Conservation (phyloP, 768 basidiomycete species). For the Leccinum obscurum region DNA sequence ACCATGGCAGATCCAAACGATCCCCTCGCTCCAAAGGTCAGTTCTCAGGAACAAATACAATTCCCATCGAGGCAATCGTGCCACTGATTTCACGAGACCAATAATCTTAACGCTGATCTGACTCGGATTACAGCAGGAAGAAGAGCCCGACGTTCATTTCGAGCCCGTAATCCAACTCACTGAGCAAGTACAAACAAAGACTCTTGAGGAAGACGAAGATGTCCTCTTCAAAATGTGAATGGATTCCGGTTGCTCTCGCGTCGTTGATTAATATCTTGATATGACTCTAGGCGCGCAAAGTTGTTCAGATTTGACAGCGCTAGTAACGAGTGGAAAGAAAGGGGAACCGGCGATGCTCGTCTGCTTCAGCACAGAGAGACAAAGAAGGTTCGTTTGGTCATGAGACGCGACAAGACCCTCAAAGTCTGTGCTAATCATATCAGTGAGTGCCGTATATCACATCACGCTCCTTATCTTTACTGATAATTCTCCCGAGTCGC, state of each 20-base stretch:
- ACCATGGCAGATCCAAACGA: slow-evolving; percentile 60
- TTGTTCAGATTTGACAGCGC: slow-evolving; percentile 88
- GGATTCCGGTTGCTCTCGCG: background rate
- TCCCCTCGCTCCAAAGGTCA: slow-evolving; percentile 71
- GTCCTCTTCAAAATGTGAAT: slow-evolving; percentile 94
- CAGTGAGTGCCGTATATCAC: slow-evolving; percentile 50
- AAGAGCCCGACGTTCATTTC: slow-evolving; percentile 88
- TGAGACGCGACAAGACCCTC: slow-evolving; percentile 99
- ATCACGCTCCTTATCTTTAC: background rate
- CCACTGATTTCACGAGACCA: slow-evolving; percentile 28
- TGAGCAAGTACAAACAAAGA: slow-evolving; percentile 94
- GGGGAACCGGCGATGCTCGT: slow-evolving; percentile 95
- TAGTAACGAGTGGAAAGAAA: slow-evolving; percentile 94
- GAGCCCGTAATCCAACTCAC: slow-evolving; percentile 97
- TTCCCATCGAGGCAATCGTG: slow-evolving; percentile 28
- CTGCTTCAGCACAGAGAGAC: slow-evolving; percentile 87
- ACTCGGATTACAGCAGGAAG: slow-evolving; percentile 43
- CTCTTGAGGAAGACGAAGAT: slow-evolving; percentile 91
- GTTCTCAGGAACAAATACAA: slow-evolving; percentile 27
- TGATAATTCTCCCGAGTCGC: slow-evolving; percentile 54
- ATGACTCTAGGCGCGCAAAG: slow-evolving; percentile 82
- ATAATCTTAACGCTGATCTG: slow-evolving; percentile 28
- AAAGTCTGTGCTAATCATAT: slow-evolving; percentile 99
- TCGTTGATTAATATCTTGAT: slow-evolving; percentile 9
- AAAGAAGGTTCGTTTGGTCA: slow-evolving; percentile 92